phyloP scores from a whole-genome alignment of 73 alveolate genomes.

The Paramecium caudatum region DNA sequence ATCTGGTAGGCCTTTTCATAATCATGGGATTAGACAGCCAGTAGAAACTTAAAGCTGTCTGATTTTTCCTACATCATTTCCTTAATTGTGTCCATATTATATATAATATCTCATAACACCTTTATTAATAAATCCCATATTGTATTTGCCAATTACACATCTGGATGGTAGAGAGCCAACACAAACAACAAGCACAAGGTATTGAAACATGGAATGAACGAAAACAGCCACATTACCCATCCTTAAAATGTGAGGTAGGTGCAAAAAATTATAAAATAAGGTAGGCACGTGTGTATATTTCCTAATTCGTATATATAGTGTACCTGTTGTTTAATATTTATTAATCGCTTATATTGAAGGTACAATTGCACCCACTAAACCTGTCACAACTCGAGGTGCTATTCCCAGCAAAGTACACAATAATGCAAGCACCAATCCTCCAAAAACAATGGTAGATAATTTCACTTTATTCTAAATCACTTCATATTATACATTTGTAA shows the following conservation, averaged over 20 bases:
- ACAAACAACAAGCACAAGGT: conserved; percentile 59
- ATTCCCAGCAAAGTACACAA: background rate
- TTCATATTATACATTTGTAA: background rate
- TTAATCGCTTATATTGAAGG: conserved; percentile 41
- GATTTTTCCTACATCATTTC: conserved; percentile 47
- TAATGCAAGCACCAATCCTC: background rate
- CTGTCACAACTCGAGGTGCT: conserved; percentile 32
- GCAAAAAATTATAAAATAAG: conserved; percentile 30
- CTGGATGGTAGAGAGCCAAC: conserved; percentile 54
- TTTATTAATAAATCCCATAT: conserved; percentile 5
- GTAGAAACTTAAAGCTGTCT: background rate
- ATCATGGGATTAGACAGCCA: background rate
- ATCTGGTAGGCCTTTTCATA: conserved; percentile 4
- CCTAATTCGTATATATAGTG: background rate
- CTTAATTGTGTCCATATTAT: background rate
- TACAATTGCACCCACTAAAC: conserved; percentile 29
- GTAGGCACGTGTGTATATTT: conserved; percentile 33
- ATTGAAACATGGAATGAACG: conserved; percentile 17
- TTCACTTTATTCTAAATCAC: background rate
- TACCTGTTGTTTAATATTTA: conserved; percentile 11
- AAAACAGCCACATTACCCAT: conserved; percentile 8
- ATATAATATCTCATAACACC: background rate
- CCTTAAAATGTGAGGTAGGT: conserved; percentile 19
- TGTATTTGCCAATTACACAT: conserved; percentile 29
- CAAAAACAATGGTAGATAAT: background rate